Evolutionary conservation across 805 yeast species (phyloP).

Genomic region (Grigorovia yakushimaensis): DNA sequence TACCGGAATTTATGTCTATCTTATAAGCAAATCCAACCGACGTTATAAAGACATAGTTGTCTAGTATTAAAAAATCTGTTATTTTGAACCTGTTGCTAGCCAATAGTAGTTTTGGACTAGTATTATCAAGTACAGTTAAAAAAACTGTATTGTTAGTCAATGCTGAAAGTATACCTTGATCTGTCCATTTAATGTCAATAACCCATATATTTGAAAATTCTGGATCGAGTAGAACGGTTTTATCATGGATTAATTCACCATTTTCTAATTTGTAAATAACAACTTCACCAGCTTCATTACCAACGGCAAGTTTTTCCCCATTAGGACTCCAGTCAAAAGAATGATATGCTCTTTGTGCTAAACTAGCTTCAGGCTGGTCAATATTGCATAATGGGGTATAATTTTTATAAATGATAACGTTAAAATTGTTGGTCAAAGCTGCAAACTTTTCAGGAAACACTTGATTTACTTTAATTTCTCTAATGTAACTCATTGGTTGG

Average conservation of each 20-base stretch:
- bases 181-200: conserved; percentile 12
- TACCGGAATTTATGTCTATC: conserved; percentile 4
- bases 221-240: background rate
- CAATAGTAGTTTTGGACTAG: background rate
- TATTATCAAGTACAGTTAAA: conserved; percentile 1
- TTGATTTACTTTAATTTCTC: conserved; percentile 16
- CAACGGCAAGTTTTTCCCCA: conserved; percentile 15
- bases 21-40: conserved; percentile 11
- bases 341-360: conserved; percentile 18
- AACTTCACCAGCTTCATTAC: conserved; percentile 21
- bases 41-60: conserved; percentile 4
- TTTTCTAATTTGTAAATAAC: conserved; percentile 7
- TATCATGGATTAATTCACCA: background rate
- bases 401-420: conserved; percentile 17
- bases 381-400: conserved; percentile 10
- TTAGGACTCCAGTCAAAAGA: conserved; percentile 20
- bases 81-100: conserved; percentile 14
- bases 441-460: conserved; percentile 13
- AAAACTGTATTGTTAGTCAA: conserved; percentile 21
- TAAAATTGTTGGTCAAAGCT: conserved; percentile 22
- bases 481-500: conserved; percentile 20
- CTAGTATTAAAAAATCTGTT: conserved; percentile 12
- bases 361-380: conserved; percentile 11
- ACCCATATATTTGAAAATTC: conserved; percentile 14
- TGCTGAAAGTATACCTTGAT: conserved; percentile 6